Percentiles rank a stretch among this genome's conserved stretches.
These are phyloP conservation scores for Cladosporium sp. DNA, from an alignment of 2,329 filamentous ascomycete species.

Conservation along the genomic window DNA sequence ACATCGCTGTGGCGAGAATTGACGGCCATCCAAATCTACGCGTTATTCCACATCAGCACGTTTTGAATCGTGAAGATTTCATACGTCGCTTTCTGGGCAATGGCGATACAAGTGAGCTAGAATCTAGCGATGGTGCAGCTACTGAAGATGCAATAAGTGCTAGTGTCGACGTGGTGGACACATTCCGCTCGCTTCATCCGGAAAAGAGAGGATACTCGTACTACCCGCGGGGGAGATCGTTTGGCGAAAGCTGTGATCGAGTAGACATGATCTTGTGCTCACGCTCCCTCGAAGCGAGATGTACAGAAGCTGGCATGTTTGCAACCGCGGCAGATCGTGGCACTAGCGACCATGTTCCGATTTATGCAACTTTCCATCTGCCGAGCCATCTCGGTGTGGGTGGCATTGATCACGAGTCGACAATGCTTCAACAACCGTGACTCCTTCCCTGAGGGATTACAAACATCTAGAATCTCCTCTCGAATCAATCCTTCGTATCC, in stretches of 20 bases:
- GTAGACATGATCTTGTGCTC: conserved; percentile 55
- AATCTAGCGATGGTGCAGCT: neutral
- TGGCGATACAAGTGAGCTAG: conserved; percentile 6
- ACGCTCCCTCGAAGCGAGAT: conserved; percentile 37
- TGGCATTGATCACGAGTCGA: neutral
- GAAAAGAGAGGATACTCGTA: conserved; percentile 52
- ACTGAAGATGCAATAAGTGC: conserved; percentile 20
- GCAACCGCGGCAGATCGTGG: conserved; percentile 49
- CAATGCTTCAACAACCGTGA: neutral
- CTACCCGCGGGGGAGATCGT: conserved; percentile 45
- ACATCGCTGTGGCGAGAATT: conserved; percentile 46
- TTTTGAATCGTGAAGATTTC: conserved; percentile 54
- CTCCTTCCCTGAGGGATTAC: neutral
- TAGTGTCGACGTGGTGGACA: conserved; percentile 44
- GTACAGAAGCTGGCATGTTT: conserved; percentile 43
- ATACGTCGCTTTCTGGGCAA: conserved; percentile 48
- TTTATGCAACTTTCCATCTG: conserved; percentile 40
- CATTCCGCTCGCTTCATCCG: conserved; percentile 50
- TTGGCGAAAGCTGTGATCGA: conserved; percentile 55
- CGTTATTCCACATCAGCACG: conserved; percentile 49
- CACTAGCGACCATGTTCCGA: conserved; percentile 55
- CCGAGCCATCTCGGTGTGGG: neutral
- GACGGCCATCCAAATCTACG: conserved; percentile 53
- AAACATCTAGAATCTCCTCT: neutral
- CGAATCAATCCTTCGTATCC: neutral